phyloP scores from a whole-genome alignment of 306 rosid genomes.

The Prinsepia uniflora region DNA sequence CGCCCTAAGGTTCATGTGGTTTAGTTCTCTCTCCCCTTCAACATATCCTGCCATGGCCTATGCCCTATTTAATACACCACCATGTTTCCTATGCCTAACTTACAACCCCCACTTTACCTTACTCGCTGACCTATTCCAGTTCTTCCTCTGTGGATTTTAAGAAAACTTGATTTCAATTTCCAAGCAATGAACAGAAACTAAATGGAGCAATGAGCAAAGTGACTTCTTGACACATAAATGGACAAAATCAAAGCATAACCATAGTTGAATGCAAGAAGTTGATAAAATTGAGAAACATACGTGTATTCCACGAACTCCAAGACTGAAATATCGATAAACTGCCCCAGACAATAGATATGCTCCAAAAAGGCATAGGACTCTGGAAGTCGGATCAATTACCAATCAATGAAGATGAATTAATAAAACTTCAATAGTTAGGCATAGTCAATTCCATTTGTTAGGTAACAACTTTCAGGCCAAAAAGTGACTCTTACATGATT shows the following conservation, averaged over 20 bases:
- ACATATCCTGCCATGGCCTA: not conserved
- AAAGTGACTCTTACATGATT: slow-evolving; percentile 40
- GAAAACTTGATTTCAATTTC: slow-evolving; percentile 3
- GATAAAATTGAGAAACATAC: slow-evolving; percentile 40
- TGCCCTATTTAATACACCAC: not conserved
- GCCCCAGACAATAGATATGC: slow-evolving; percentile 66
- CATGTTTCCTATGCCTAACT: not conserved
- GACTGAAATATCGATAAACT: slow-evolving; percentile 58
- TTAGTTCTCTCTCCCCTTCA: slow-evolving; percentile 2
- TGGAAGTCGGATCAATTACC: slow-evolving; percentile 34
- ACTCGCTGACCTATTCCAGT: not conserved
- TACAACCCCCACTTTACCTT: not conserved
- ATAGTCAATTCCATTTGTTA: not conserved
- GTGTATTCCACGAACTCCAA: slow-evolving; percentile 64
- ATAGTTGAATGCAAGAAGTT: slow-evolving; percentile 11
- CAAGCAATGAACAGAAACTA: slow-evolving; percentile 1
- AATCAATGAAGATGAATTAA: slow-evolving; percentile 17
- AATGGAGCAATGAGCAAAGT: not conserved
- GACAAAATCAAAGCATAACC: slow-evolving; percentile 9
- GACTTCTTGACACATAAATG: not conserved
- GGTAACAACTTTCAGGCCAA: not conserved
- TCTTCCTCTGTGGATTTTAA: not conserved
- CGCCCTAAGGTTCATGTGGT: not conserved
- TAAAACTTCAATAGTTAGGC: slow-evolving; percentile 21
- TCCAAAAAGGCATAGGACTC: slow-evolving; percentile 70